Conservation (phyloP, 805 yeast species). For the Clavispora santaluciae region DNA sequence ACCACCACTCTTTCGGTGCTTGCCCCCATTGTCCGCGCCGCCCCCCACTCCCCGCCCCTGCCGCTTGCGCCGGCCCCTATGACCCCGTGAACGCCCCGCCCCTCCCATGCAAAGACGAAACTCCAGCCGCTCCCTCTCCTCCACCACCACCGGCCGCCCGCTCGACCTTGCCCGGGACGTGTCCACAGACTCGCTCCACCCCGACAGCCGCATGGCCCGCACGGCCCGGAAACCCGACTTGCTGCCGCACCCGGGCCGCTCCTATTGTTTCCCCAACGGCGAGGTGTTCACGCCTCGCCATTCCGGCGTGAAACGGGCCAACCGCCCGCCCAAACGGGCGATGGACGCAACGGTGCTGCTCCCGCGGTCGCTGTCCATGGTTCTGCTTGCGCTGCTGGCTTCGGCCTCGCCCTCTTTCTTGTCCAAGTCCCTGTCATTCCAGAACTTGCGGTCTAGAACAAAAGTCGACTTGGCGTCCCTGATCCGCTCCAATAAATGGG, state of each 20-base stretch:
- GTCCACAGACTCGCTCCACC: slow-evolving; percentile 36
- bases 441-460: slow-evolving; percentile 12
- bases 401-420: background rate
- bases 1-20: background rate
- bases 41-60: background rate
- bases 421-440: slow-evolving; percentile 15
- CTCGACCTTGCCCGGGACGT: slow-evolving; percentile 10
- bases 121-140: slow-evolving; percentile 3
- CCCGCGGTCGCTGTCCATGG: slow-evolving; percentile 11
- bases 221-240: slow-evolving; percentile 27
- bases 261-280: slow-evolving; percentile 49
- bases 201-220: slow-evolving; percentile 37
- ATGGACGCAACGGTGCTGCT: slow-evolving; percentile 2
- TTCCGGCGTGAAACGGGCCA: slow-evolving; percentile 32
- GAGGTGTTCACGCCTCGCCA: slow-evolving; percentile 47
- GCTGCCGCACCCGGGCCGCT: slow-evolving; percentile 12
- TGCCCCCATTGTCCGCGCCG: background rate
- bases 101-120: slow-evolving; percentile 1
- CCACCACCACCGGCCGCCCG: background rate
- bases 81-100: background rate
- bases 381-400: slow-evolving; percentile 6
- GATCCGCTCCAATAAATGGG: slow-evolving; percentile 19
- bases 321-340: slow-evolving; percentile 29
- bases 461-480: slow-evolving; percentile 19
- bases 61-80: background rate